phyloP scores from a whole-genome alignment of 1,139 yeast genomes.

The Blastobotrys elegans region DNA sequence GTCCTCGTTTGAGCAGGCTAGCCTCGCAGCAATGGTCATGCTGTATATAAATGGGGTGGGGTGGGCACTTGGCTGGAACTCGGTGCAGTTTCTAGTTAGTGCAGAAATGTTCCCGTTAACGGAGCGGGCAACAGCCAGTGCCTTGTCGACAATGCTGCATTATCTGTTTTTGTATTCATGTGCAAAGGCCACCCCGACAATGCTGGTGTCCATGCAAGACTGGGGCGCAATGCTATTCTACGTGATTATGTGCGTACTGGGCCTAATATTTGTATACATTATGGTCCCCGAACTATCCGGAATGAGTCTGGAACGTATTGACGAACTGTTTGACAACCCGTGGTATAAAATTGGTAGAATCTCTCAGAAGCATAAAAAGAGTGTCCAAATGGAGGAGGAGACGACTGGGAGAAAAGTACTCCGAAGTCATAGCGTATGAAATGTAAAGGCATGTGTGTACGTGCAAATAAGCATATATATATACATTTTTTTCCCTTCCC shows the following conservation, averaged over 20 bases:
- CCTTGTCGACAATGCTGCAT: conserved; percentile 39
- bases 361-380: neutral
- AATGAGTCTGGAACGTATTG: conserved; percentile 52
- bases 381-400: too few species aligned
- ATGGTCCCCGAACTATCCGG: conserved; percentile 52
- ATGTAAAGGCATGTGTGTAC: too few species aligned
- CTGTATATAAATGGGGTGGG: conserved; percentile 52
- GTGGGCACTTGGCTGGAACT: conserved; percentile 61
- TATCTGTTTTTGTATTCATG: conserved; percentile 58
- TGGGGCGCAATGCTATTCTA: conserved; percentile 55
- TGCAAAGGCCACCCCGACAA: conserved; percentile 51
- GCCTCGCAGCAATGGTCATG: conserved; percentile 44
- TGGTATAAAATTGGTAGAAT: conserved; percentile 40
- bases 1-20: conserved; percentile 3
- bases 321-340: conserved; percentile 52
- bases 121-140: conserved; percentile 50
- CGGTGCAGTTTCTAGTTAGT: conserved; percentile 53
- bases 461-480: too few species aligned
- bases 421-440: too few species aligned
- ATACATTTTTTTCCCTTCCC: too few species aligned
- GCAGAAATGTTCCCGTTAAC: conserved; percentile 56
- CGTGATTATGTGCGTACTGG: conserved; percentile 17
- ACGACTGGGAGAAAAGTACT: too few species aligned
- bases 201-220: conserved; percentile 45
- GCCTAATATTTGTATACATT: conserved; percentile 35